Evolutionary conservation across 1,284 basidiomycete species (phyloP).

Genomic region (Melampsora larici-populina): DNA sequence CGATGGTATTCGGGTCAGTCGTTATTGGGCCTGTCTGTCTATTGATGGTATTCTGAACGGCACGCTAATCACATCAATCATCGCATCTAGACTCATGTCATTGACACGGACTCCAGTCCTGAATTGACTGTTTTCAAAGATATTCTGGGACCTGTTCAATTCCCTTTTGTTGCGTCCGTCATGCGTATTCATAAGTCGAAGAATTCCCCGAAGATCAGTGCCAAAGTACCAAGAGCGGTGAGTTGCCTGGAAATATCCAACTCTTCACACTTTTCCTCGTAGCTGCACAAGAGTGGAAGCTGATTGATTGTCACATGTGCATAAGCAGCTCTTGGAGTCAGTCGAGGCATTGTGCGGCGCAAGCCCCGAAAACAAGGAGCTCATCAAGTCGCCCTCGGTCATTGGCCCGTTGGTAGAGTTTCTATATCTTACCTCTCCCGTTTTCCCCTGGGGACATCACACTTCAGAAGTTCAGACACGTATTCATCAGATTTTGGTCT

Average conservation of each 20-base stretch:
- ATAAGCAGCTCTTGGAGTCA: slow-evolving; percentile 25
- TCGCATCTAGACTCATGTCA: not conserved
- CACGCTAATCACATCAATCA: not conserved
- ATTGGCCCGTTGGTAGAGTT: slow-evolving; percentile 31
- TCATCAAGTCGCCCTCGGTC: slow-evolving; percentile 15
- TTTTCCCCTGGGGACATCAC: not conserved
- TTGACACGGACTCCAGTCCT: not conserved
- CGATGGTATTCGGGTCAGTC: slow-evolving; percentile 32
- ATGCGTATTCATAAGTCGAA: not conserved
- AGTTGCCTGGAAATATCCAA: not conserved
- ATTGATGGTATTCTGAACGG: not conserved
- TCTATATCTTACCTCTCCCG: not conserved
- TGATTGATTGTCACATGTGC: not conserved
- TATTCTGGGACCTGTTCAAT: not conserved
- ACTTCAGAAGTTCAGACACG: not conserved
- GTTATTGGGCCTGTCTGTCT: not conserved
- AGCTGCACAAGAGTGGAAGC: too few species aligned
- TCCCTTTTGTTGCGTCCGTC: not conserved
- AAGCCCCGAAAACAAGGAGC: slow-evolving; percentile 26
- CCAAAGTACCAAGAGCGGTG: not conserved
- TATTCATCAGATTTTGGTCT: not conserved
- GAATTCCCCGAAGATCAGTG: not conserved
- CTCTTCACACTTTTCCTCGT: not conserved
- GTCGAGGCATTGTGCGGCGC: slow-evolving; percentile 31
- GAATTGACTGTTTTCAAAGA: not conserved